These are phyloP conservation scores for Madurella mycetomatis DNA, from an alignment of 2,329 filamentous ascomycete genomes.

Conservation along the genomic window DNA sequence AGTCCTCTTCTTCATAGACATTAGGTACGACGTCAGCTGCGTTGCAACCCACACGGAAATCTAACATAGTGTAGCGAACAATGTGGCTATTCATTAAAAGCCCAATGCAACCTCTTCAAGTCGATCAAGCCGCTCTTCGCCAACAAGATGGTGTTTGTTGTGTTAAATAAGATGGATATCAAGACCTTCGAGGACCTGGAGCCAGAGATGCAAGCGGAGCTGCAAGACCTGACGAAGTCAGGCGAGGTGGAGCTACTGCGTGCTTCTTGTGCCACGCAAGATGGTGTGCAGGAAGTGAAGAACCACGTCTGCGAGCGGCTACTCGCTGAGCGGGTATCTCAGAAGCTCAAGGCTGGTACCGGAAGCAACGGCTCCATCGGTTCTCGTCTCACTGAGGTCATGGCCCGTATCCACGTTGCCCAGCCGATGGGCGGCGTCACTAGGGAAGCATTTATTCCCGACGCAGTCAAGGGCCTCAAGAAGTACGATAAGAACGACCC, in stretches of 20 bases:
- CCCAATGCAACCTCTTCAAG: slow-evolving; percentile 92
- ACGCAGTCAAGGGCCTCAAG: slow-evolving; percentile 71
- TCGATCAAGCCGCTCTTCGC: slow-evolving; percentile 95
- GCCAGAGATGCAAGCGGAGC: slow-evolving; percentile 67
- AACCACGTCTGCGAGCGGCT: slow-evolving; percentile 91
- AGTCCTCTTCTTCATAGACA: slow-evolving; percentile 53
- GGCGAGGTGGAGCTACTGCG: slow-evolving; percentile 91
- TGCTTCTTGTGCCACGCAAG: slow-evolving; percentile 89
- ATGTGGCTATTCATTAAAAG: slow-evolving; percentile 88
- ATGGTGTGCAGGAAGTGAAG: slow-evolving; percentile 91
- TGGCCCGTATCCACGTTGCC: slow-evolving; percentile 95
- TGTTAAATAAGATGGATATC: slow-evolving; percentile 98
- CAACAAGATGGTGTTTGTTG: slow-evolving; percentile 94
- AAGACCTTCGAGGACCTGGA: slow-evolving; percentile 83
- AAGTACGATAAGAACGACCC: slow-evolving; percentile 91
- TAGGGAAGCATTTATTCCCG: slow-evolving; percentile 82
- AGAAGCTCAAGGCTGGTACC: slow-evolving; percentile 93
- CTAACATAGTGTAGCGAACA: slow-evolving; percentile 63
- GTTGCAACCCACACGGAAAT: background rate
- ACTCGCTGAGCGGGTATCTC: slow-evolving; percentile 85
- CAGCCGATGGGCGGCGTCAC: slow-evolving; percentile 77
- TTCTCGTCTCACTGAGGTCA: slow-evolving; percentile 80
- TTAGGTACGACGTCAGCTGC: slow-evolving; percentile 13
- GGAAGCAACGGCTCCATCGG: slow-evolving; percentile 70
- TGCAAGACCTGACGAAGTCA: slow-evolving; percentile 76